Percentiles rank a stretch among this genome's conserved stretches.
Conservation (phyloP, 345 rosid species). For the Turritis glabra region DNA sequence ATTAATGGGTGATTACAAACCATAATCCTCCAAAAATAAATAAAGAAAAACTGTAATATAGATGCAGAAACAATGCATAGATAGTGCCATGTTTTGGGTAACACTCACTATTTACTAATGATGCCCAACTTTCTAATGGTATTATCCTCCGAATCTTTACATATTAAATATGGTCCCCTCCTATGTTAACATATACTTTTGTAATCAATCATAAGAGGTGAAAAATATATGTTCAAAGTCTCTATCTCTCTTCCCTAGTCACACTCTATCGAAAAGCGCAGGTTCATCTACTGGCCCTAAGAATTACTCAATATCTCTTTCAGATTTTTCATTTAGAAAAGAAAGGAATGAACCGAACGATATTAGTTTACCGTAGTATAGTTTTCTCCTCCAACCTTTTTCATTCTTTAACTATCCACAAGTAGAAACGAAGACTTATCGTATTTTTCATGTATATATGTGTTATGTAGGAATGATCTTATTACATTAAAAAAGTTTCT, state of each 20-base stretch:
- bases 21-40: constrained; percentile 25
- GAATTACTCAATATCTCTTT: neutral
- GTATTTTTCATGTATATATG: neutral
- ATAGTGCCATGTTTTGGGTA: constrained; percentile 41
- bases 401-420: neutral
- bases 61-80: constrained; percentile 27
- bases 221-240: neutral
- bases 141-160: constrained; percentile 33
- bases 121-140: constrained; percentile 37
- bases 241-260: constrained; percentile 7
- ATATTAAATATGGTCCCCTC: constrained; percentile 25
- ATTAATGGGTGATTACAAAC: constrained; percentile 26
- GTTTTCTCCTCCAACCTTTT: neutral
- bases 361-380: neutral
- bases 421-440: neutral
- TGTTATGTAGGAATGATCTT: neutral
- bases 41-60: constrained; percentile 11
- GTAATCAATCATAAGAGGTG: neutral
- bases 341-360: neutral
- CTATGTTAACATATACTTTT: neutral
- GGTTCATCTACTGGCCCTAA: constrained; percentile 24
- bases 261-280: constrained; percentile 15
- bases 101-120: constrained; percentile 36
- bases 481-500: neutral
- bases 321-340: too few relatives aligned